phyloP scores from a whole-genome alignment of 768 basidiomycete genomes.

The Leccinum barrowsii region DNA sequence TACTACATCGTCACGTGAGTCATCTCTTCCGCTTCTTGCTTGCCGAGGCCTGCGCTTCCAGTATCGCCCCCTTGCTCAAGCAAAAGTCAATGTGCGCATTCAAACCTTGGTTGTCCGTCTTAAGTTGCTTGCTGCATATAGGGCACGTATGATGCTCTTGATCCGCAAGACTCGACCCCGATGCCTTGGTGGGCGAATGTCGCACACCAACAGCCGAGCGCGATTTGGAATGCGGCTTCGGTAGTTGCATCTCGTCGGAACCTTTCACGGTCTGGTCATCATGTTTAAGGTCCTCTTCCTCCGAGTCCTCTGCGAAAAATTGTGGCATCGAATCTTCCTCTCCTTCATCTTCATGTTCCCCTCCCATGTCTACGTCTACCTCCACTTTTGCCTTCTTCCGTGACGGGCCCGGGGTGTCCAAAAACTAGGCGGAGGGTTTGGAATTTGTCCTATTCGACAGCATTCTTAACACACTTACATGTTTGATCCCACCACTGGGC shows the following conservation, averaged over 20 bases:
- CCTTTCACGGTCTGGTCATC: constrained; percentile 10
- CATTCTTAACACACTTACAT: constrained; percentile 44
- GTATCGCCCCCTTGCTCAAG: constrained; percentile 73
- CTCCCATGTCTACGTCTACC: constrained; percentile 7
- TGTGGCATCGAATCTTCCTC: constrained; percentile 46
- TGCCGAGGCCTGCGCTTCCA: constrained; percentile 53
- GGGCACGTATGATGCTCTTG: constrained; percentile 55
- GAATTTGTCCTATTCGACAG: neutral
- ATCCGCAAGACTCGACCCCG: constrained; percentile 8
- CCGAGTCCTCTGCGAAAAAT: constrained; percentile 42
- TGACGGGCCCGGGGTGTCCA: constrained; percentile 39
- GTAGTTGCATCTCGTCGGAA: constrained; percentile 1
- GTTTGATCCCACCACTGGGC: constrained; percentile 60
- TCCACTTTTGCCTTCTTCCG: constrained; percentile 41
- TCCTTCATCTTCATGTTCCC: constrained; percentile 17
- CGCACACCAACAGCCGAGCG: neutral
- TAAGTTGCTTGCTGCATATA: constrained; percentile 59
- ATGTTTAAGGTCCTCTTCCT: constrained; percentile 21
- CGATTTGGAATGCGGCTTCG: constrained; percentile 12
- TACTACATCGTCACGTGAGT: constrained; percentile 19
- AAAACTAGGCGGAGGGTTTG: constrained; percentile 45
- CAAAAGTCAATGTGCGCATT: constrained; percentile 92
- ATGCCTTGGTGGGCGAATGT: constrained; percentile 8
- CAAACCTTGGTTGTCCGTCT: constrained; percentile 70
- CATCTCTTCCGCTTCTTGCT: constrained; percentile 20